These are phyloP conservation scores for Ilex asprella DNA, from an alignment of 257 asterid genomes.

Conservation along the genomic window DNA sequence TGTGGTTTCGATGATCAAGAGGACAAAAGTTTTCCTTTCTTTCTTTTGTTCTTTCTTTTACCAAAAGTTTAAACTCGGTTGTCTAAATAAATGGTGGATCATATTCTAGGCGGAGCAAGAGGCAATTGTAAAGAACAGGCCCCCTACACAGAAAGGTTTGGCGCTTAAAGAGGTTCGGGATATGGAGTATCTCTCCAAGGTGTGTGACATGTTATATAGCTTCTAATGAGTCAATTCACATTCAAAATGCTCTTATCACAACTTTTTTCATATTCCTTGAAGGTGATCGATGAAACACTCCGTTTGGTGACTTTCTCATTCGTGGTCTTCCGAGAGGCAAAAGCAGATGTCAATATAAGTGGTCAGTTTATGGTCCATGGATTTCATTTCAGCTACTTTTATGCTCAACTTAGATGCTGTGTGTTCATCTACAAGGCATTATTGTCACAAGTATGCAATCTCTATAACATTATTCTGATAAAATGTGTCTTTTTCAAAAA, in stretches of 20 bases:
- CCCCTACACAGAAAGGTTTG: conserved; percentile 48
- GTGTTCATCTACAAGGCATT: too few relatives aligned
- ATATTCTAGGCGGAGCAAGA: conserved; percentile 75
- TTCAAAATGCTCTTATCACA: too few relatives aligned
- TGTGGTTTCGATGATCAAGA: too few relatives aligned
- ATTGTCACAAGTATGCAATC: too few relatives aligned
- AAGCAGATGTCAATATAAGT: conserved; percentile 44
- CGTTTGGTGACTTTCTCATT: conserved; percentile 77
- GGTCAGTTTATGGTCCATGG: conserved; percentile 28
- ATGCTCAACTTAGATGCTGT: too few relatives aligned
- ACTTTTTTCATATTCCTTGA: not conserved
- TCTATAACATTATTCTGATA: too few relatives aligned
- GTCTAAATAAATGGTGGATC: not conserved
- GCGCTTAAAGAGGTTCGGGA: conserved; percentile 59
- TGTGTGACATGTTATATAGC: conserved; percentile 1
- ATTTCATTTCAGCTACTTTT: too few relatives aligned
- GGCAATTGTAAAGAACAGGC: conserved; percentile 56
- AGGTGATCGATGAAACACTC: conserved; percentile 91
- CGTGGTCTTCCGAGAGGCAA: conserved; percentile 82
- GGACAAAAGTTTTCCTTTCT: not conserved
- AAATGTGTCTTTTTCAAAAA: too few relatives aligned
- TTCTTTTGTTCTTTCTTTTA: not conserved
- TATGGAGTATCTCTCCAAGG: conserved; percentile 84
- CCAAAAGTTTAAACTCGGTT: not conserved
- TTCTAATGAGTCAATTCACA: too few relatives aligned